These are phyloP conservation scores for Ophiorrhiza pumila DNA, from an alignment of 257 asterid species.

Conservation along the genomic window DNA sequence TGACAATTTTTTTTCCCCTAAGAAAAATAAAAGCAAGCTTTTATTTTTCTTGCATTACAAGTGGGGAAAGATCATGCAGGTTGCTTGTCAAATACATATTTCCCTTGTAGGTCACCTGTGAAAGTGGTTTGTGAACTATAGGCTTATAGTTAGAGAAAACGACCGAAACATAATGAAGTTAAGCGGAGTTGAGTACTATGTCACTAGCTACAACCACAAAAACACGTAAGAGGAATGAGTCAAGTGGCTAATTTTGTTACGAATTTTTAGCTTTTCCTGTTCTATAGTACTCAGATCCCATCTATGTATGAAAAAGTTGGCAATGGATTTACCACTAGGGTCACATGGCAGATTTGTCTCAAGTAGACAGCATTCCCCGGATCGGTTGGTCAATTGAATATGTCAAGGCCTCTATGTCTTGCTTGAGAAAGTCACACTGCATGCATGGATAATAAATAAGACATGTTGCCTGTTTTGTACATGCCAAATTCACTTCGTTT, in stretches of 20 bases:
- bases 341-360: neutral
- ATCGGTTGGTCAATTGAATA: neutral
- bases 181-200: neutral
- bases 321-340: neutral
- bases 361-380: neutral
- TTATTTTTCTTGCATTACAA: neutral
- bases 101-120: neutral
- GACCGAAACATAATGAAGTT: neutral
- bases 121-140: neutral
- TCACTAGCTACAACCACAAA: neutral
- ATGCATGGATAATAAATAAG: neutral
- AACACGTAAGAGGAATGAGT: neutral
- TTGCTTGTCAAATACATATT: neutral
- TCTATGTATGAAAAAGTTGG: neutral
- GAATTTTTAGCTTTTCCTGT: neutral
- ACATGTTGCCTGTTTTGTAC: neutral
- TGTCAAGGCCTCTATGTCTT: neutral
- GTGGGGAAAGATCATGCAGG: neutral
- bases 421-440: neutral
- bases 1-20: neutral
- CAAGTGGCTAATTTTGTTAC: neutral
- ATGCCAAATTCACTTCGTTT: neutral
- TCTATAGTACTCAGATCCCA: neutral
- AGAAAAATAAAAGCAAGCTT: neutral
- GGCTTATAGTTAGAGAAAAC: neutral